Evolutionary conservation across 148 eudicot species (phyloP).

Genomic region (Chenopodium berlandieri): DNA sequence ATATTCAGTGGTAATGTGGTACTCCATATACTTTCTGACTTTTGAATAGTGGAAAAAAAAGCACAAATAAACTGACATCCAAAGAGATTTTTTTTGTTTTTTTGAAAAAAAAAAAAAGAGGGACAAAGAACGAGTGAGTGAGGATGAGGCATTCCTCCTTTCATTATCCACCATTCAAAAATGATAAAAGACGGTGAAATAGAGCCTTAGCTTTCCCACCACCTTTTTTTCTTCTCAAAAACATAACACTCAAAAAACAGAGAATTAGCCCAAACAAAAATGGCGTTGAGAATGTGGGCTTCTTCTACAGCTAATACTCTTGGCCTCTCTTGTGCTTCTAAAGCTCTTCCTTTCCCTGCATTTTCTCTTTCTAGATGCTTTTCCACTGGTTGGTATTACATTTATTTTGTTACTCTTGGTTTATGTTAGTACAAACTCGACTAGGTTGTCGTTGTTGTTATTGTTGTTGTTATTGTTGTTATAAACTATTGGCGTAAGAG

Average conservation of each 20-base stretch:
- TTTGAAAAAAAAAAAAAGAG: not conserved
- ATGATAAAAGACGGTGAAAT: conserved; percentile 45
- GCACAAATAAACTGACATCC: not conserved
- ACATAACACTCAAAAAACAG: not conserved
- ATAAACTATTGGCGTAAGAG: no score
- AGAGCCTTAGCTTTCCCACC: conserved; percentile 3
- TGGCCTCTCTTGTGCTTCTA: conserved; percentile 55
- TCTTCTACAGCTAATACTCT: conserved; percentile 88
- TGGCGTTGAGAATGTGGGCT: conserved; percentile 98
- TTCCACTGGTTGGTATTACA: conserved; percentile 53
- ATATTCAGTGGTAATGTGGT: no score
- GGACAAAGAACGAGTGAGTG: not conserved
- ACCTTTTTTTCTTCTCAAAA: not conserved
- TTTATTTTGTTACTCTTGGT: not conserved
- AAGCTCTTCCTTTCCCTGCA: conserved; percentile 50
- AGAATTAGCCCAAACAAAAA: conserved; percentile 7
- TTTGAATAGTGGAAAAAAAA: no score
- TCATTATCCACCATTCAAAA: conserved; percentile 68
- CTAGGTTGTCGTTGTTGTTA: not conserved
- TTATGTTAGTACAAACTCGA: not conserved
- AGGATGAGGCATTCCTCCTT: conserved; percentile 57
- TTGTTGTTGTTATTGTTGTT: no score
- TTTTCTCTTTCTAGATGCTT: conserved; percentile 67
- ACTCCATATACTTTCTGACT: no score
- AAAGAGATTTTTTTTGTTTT: not conserved